phyloP scores from a whole-genome alignment of 2,329 filamentous ascomycete genomes.

The Neocucurbitaria cava region DNA sequence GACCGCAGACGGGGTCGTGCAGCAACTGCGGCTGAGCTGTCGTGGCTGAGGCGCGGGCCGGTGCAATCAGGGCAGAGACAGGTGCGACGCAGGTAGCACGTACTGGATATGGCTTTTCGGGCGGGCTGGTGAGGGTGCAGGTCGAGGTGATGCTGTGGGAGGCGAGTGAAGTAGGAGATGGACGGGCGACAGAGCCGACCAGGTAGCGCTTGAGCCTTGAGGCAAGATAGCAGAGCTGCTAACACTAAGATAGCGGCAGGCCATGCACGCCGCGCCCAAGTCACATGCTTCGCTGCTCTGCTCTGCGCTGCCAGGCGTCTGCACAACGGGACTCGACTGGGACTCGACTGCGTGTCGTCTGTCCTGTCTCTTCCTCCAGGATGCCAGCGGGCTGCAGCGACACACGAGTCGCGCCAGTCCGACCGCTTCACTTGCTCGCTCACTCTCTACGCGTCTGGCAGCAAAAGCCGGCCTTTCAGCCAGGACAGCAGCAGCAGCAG shows the following conservation, averaged over 20 bases:
- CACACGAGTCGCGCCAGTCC: not conserved
- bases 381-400: not conserved
- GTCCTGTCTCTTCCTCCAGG: not conserved
- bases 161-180: constrained; percentile 11
- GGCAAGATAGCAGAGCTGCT: constrained; percentile 4
- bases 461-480: not conserved
- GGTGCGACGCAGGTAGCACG: not conserved
- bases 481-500: no score
- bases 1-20: constrained; percentile 21
- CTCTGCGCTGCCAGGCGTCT: not conserved
- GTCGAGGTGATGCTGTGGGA: constrained; percentile 12
- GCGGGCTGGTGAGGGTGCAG: constrained; percentile 13
- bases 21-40: constrained; percentile 22
- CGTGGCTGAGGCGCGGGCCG: constrained; percentile 13
- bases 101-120: constrained; percentile 1
- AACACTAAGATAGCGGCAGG: constrained; percentile 5
- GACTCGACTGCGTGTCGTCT: not conserved
- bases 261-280: constrained; percentile 8
- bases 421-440: not conserved
- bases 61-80: not conserved
- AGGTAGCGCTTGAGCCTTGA: constrained; percentile 4
- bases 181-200: constrained; percentile 7
- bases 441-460: not conserved
- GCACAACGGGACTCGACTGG: not conserved
- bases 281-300: constrained; percentile 14